These are phyloP conservation scores for Chloris gayana DNA, from an alignment of 176 grass and related monocot genomes.

Conservation along the genomic window DNA sequence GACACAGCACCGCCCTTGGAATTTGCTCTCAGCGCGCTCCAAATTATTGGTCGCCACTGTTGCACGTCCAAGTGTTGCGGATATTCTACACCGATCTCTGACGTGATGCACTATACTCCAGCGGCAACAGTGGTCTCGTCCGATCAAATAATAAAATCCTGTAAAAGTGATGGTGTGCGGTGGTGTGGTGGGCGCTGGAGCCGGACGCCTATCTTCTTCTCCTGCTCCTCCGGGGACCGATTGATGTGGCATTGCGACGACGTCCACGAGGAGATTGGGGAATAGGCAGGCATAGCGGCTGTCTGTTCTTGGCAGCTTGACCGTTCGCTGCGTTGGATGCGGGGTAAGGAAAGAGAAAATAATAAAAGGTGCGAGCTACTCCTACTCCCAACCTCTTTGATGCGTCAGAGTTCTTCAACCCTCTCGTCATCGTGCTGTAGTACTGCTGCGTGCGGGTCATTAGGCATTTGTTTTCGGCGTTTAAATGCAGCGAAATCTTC, in stretches of 20 bases:
- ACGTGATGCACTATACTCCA: background rate
- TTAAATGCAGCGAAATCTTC: background rate
- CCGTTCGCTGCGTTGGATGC: slow-evolving; percentile 10
- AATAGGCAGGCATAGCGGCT: background rate
- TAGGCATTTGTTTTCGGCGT: background rate
- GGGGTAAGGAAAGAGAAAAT: background rate
- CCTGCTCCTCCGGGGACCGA: background rate
- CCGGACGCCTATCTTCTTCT: background rate
- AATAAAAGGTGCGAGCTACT: no score
- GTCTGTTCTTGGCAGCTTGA: slow-evolving; percentile 4
- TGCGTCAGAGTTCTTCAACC: background rate
- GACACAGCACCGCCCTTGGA: slow-evolving; percentile 26
- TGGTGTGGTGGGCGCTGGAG: background rate
- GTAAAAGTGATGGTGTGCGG: background rate
- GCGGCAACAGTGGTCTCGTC: background rate
- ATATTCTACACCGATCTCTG: background rate
- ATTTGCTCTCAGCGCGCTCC: background rate
- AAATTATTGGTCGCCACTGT: background rate
- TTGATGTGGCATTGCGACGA: slow-evolving; percentile 9
- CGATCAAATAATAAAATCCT: background rate
- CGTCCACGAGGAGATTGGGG: slow-evolving; percentile 23
- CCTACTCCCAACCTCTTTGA: background rate
- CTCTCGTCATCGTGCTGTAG: background rate
- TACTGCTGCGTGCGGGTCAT: background rate
- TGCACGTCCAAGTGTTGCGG: background rate